Percentiles rank a stretch among this genome's conserved stretches.
These are phyloP conservation scores for Fusarium sp. DNA, from an alignment of 2,329 filamentous ascomycete species.

Conservation along the genomic window DNA sequence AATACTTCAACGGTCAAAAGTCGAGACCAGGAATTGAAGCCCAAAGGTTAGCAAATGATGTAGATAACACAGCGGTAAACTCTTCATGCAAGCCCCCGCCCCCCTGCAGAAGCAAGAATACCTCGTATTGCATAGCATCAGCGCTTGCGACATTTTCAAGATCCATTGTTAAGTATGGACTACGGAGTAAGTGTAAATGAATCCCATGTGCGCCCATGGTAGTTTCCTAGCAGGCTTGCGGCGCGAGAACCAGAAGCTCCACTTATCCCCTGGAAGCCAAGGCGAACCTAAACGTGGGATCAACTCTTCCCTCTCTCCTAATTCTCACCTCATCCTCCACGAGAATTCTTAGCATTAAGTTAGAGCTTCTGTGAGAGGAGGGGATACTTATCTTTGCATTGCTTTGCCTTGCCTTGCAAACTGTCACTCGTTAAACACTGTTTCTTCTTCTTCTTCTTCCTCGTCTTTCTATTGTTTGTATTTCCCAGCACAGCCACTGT, in stretches of 20 bases:
- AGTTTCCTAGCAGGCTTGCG: slow-evolving; percentile 1
- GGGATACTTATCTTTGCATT: slow-evolving; percentile 39
- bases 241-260: slow-evolving; percentile 10
- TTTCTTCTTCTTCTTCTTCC: slow-evolving; percentile 9
- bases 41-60: not conserved
- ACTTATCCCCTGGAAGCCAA: slow-evolving; percentile 28
- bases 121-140: not conserved
- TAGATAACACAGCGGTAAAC: not conserved
- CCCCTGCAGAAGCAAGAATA: not conserved
- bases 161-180: not conserved
- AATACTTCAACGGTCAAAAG: slow-evolving; percentile 8
- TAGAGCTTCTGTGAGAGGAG: slow-evolving; percentile 28
- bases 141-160: not conserved
- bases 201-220: not conserved
- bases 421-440: slow-evolving; percentile 37
- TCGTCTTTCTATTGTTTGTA: slow-evolving; percentile 25
- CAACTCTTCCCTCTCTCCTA: slow-evolving; percentile 32
- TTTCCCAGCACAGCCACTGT: slow-evolving; percentile 11
- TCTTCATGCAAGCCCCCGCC: not conserved
- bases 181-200: not conserved
- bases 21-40: not conserved
- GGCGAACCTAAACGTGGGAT: not conserved
- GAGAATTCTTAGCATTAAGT: slow-evolving; percentile 34
- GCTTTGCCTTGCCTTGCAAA: not conserved
- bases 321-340: slow-evolving; percentile 38